phyloP scores from a whole-genome alignment of 495 filamentous ascomycete genomes.

The Astrothelium macrocarpum region DNA sequence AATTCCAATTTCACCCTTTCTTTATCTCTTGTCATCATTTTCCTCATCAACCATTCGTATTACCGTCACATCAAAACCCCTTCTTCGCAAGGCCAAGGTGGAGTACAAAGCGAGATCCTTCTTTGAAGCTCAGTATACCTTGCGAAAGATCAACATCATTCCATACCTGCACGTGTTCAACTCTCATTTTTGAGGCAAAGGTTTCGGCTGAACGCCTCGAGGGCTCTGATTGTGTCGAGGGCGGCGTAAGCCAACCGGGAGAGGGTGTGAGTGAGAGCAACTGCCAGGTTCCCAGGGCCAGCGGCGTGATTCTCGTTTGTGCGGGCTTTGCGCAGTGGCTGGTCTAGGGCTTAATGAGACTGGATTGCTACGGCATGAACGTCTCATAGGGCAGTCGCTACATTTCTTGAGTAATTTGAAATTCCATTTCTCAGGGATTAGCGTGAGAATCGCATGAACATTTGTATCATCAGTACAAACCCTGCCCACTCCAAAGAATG shows the following conservation, averaged over 20 bases:
- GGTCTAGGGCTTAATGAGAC: neutral
- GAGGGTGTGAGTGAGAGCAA: neutral
- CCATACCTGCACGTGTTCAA: neutral
- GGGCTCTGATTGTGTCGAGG: neutral
- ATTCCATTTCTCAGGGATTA: neutral
- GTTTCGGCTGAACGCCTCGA: neutral
- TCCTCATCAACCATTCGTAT: conserved; percentile 5
- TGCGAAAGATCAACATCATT: conserved; percentile 25
- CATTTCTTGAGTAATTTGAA: neutral
- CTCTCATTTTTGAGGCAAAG: neutral
- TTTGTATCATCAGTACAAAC: neutral
- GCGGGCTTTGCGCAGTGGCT: neutral
- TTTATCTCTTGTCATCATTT: neutral
- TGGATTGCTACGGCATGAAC: neutral
- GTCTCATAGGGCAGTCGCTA: neutral
- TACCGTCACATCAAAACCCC: too few relatives aligned
- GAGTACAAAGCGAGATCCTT: conserved; percentile 28
- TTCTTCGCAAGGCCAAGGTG: conserved; percentile 29
- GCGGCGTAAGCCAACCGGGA: neutral
- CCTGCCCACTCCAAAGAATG: neutral
- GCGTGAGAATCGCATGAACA: neutral
- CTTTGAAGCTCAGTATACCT: conserved; percentile 28
- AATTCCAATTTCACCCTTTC: neutral
- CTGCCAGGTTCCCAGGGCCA: neutral
- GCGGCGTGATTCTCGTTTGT: neutral